These are phyloP conservation scores for Lentithecium fluviatile DNA, from an alignment of 495 filamentous ascomycete species.

Conservation along the genomic window DNA sequence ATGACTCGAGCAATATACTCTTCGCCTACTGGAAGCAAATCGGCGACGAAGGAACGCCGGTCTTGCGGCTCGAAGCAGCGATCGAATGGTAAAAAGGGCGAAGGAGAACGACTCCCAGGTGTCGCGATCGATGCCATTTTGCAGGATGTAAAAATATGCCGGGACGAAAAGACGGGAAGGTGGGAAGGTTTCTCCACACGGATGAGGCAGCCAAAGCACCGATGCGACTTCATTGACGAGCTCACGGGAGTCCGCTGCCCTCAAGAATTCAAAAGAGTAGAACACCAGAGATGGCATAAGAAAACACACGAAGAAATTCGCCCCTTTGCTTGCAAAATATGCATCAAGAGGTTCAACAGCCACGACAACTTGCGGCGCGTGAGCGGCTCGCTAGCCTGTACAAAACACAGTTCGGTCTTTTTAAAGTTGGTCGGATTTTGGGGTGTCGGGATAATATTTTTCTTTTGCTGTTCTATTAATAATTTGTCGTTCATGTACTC, in stretches of 20 bases:
- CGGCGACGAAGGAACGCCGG: neutral
- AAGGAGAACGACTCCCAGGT: no score
- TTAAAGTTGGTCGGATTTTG: no score
- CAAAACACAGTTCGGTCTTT: no score
- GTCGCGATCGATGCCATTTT: no score
- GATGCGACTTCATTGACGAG: neutral
- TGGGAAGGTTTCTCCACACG: neutral
- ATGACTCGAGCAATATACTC: neutral
- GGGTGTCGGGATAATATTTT: no score
- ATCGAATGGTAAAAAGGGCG: no score
- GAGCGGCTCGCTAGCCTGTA: no score
- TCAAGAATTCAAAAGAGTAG: conserved; percentile 7
- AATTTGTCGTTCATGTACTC: no score
- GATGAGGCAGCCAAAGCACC: neutral
- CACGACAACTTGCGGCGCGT: conserved; percentile 15
- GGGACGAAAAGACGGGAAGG: neutral
- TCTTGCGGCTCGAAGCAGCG: no score
- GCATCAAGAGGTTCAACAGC: conserved; percentile 8
- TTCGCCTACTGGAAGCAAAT: neutral
- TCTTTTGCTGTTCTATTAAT: no score
- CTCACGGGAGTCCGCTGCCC: neutral
- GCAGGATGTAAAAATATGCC: no score
- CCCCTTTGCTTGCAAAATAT: neutral
- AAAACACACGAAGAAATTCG: neutral
- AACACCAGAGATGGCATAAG: conserved; percentile 22